phyloP scores from a whole-genome alignment of 306 rosid species.

The Carpinus viminea region DNA sequence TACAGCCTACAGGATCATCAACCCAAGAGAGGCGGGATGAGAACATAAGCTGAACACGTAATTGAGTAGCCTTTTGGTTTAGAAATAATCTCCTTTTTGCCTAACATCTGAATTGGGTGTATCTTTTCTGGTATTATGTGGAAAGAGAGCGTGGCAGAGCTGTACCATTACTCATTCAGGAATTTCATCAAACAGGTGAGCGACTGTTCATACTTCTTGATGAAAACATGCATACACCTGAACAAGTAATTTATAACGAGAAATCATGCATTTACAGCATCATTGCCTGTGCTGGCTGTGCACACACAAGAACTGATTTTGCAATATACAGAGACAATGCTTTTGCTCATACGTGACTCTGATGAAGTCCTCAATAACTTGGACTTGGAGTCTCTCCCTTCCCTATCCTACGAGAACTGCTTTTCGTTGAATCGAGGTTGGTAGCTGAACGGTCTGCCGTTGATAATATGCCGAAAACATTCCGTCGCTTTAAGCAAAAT shows the following conservation, averaged over 20 bases:
- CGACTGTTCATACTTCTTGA: not conserved
- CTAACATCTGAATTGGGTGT: conserved; percentile 10
- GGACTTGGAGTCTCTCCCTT: too few species aligned
- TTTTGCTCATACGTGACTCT: too few species aligned
- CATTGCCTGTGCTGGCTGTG: not conserved
- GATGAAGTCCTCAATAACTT: too few species aligned
- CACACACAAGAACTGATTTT: not conserved
- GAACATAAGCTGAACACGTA: not conserved
- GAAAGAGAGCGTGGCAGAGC: not conserved
- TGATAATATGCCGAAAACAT: too few species aligned
- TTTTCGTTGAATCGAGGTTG: too few species aligned
- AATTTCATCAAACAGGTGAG: conserved; percentile 39
- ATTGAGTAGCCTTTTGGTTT: not conserved
- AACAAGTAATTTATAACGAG: not conserved
- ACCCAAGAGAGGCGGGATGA: conserved; percentile 11
- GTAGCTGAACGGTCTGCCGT: too few species aligned
- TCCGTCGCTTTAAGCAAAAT: too few species aligned
- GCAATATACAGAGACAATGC: too few species aligned
- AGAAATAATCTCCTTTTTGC: conserved; percentile 8
- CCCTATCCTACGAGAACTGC: too few species aligned
- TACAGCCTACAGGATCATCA: conserved; percentile 22
- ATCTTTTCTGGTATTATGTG: not conserved
- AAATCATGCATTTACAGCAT: not conserved
- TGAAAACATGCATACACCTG: not conserved
- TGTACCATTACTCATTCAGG: conserved; percentile 17